Percentiles rank a stretch among this genome's conserved stretches.
Evolutionary conservation across 805 yeast species (phyloP).

Genomic region (Kazachstania bromeliacearum): DNA sequence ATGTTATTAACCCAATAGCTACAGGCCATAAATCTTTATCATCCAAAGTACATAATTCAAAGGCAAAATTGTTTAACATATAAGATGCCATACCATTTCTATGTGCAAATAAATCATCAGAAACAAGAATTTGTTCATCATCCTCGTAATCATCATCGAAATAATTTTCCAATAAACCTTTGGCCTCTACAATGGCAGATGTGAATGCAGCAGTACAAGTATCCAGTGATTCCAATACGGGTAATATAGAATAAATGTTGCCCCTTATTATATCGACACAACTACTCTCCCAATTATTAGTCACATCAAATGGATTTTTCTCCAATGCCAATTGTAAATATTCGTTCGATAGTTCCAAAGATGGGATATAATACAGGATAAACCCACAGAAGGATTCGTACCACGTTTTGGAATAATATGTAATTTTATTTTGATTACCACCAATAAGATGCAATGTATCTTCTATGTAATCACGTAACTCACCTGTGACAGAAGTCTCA

Average conservation of each 20-base stretch:
- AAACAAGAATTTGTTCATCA: too few species aligned
- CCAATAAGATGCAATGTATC: slow-evolving; percentile 28
- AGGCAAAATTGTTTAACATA: slow-evolving; percentile 25
- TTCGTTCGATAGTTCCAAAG: slow-evolving; percentile 34
- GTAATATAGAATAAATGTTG: slow-evolving; percentile 47
- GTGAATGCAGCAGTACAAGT: slow-evolving; percentile 54
- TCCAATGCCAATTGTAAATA: slow-evolving; percentile 32
- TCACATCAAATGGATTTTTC: slow-evolving; percentile 30
- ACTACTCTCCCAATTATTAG: slow-evolving; percentile 43
- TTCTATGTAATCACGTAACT: slow-evolving; percentile 24
- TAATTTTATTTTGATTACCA: slow-evolving; percentile 38
- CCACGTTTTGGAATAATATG: slow-evolving; percentile 50
- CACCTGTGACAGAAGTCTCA: slow-evolving; percentile 17
- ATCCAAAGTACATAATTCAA: slow-evolving; percentile 23
- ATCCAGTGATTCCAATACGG: slow-evolving; percentile 50
- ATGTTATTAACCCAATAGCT: slow-evolving; percentile 55
- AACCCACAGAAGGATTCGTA: slow-evolving; percentile 53
- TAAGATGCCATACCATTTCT: slow-evolving; percentile 38
- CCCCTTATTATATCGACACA: slow-evolving; percentile 49
- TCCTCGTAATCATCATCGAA: slow-evolving; percentile 15
- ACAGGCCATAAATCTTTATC: slow-evolving; percentile 49
- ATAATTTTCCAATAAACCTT: slow-evolving; percentile 44
- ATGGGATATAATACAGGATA: slow-evolving; percentile 53
- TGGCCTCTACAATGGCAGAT: slow-evolving; percentile 53
- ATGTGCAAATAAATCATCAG: slow-evolving; percentile 27